Evolutionary conservation across 257 asterid species (phyloP).

Genomic region (Fraxinus pennsylvanica): DNA sequence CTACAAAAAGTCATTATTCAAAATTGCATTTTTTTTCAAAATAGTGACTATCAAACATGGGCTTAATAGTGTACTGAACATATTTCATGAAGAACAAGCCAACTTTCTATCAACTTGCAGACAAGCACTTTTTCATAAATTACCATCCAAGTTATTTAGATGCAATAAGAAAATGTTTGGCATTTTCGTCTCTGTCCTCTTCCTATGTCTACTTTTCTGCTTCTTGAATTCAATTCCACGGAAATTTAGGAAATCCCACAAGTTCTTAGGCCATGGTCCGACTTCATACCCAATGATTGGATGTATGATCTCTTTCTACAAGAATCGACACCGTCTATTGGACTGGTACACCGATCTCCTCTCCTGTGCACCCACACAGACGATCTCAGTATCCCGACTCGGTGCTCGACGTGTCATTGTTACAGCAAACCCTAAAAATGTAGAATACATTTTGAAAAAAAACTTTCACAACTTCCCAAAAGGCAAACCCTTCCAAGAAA

Average conservation of each 20-base stretch:
- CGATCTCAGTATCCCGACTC: conserved; percentile 46
- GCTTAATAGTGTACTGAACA: no score
- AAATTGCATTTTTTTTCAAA: no score
- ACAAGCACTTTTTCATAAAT: not conserved
- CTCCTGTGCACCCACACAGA: conserved; percentile 45
- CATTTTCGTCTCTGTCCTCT: conserved; percentile 20
- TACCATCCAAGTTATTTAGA: conserved; percentile 2
- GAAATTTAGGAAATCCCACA: conserved; percentile 22
- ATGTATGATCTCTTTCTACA: conserved; percentile 60
- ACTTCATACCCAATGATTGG: conserved; percentile 55
- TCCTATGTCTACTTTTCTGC: conserved; percentile 29
- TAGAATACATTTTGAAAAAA: conserved; percentile 49
- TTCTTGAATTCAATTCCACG: conserved; percentile 8
- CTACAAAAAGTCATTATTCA: no score
- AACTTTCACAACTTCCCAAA: conserved; percentile 58
- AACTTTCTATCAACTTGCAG: not conserved
- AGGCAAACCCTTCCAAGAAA: conserved; percentile 54
- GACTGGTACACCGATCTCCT: conserved; percentile 78
- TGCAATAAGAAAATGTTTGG: conserved; percentile 26
- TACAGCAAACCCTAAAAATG: conserved; percentile 62
- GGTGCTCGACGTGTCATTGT: conserved; percentile 59
- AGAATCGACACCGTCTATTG: conserved; percentile 51
- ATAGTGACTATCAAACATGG: no score
- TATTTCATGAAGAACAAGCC: not conserved
- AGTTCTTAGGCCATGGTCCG: conserved; percentile 27